Evolutionary conservation across 352 stramenopile species (phyloP), one percentile per base, ranked within the genome.

Genomic region (Phytophthora multivora): DNA sequence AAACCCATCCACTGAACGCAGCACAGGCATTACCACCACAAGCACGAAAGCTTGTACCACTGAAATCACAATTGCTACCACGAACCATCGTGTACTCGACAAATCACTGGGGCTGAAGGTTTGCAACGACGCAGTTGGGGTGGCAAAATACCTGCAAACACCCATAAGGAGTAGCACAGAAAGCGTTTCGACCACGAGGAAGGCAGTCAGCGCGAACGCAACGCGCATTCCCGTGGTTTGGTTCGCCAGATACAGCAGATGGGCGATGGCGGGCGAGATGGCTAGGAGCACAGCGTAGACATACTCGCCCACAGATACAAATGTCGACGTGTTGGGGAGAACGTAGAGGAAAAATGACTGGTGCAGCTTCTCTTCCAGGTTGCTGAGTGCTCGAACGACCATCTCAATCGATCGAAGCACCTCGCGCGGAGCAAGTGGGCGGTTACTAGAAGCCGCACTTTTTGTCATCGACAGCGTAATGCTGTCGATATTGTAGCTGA

Each of bases 281-380:
- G 77, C 73, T 3, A 96, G 66, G n/a, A 83, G 74, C 26, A 96
- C 74, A 1, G 73, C 65, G 58, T 95, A 94, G 56, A 88, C 89
- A 60, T 96, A 96, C 63, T 96, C 88, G 10, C 88, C 88, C 39
- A 96, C 83, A 0, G 88, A 96, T 10, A 96, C 82, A 57, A 96
- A 96, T 2, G 86, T 79, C 9, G 59, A 66, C 16, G 82, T 76
- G 48, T 70, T 91, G 5, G 84, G 84, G 2, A 96, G 71, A 26
- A 96, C 71, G 46, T 96, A 96, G 8, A 96, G 64, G 67, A 91
- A 96, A 48, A 93, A 96, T 33, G 87, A 96, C 62, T 95, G 87
- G 51, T 96, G 87, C 8, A 96, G 66, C 48, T 96, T 95, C 59
- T 96, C 87, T 58, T 96, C 88, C 38, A 94, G 31, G 52, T 96